These are phyloP conservation scores for Lycium ferocissimum DNA, from an alignment of 257 asterid species.

Conservation along the genomic window DNA sequence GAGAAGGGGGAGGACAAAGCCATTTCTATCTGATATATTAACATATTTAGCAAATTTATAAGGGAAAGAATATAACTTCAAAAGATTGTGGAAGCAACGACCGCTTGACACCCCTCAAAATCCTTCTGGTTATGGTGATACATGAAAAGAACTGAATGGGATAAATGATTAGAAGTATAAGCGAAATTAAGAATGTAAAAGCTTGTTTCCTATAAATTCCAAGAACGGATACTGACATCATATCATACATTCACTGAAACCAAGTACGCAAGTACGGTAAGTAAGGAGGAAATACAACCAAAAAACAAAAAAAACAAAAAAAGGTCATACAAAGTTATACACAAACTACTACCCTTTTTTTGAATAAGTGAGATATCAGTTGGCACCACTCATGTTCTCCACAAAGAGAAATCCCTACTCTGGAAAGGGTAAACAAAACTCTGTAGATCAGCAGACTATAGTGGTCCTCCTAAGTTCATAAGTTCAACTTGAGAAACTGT, in stretches of 20 bases:
- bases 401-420: constrained; percentile 2
- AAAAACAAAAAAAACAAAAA: too few relatives aligned
- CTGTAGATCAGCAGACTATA: neutral
- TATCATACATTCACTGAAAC: neutral
- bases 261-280: neutral
- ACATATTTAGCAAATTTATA: constrained; percentile 10
- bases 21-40: neutral
- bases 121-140: constrained; percentile 8
- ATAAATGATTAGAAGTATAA: neutral
- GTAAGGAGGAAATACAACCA: neutral
- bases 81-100: neutral
- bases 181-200: neutral
- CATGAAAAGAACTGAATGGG: neutral
- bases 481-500: constrained; percentile 6
- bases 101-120: neutral
- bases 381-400: neutral
- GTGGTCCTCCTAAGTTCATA: neutral
- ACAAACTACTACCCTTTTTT: too few relatives aligned
- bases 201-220: constrained; percentile 3
- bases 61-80: neutral
- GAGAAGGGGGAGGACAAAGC: neutral
- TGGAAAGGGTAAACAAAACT: neutral
- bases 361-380: too few relatives aligned
- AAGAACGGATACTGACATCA: neutral
- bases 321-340: too few relatives aligned